Conservation (phyloP, 495 filamentous ascomycete species). For the Trichoderma asperelloides region DNA sequence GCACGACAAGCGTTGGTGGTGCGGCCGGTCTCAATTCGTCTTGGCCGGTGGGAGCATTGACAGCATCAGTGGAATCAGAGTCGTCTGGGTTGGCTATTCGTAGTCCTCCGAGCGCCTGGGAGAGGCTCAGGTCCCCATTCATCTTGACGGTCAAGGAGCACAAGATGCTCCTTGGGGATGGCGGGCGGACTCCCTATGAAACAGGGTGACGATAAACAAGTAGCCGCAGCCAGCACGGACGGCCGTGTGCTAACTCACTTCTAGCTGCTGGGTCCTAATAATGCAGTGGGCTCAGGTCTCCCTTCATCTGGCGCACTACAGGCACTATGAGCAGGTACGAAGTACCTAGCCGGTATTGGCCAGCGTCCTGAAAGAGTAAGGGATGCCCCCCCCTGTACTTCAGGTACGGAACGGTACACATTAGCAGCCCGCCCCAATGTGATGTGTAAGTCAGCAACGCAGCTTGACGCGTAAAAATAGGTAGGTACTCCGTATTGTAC, state of each 20-base stretch:
- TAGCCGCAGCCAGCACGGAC: background rate
- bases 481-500: background rate
- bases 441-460: background rate
- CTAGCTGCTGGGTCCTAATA: background rate
- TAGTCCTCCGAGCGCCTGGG: slow-evolving; percentile 85
- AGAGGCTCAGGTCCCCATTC: slow-evolving; percentile 89
- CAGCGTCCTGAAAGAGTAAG: background rate
- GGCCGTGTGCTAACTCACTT: background rate
- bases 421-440: too few species aligned
- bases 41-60: background rate
- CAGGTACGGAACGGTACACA: too few species aligned
- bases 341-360: too few species aligned
- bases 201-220: slow-evolving; percentile 7
- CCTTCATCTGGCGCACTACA: background rate
- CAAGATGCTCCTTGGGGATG: slow-evolving; percentile 4
- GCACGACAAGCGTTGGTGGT: background rate
- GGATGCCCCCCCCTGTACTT: background rate
- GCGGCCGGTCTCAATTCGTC: background rate
- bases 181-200: slow-evolving; percentile 5
- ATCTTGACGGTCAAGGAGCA: slow-evolving; percentile 36
- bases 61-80: slow-evolving; percentile 20
- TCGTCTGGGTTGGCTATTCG: slow-evolving; percentile 97
- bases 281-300: background rate
- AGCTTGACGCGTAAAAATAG: background rate
- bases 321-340: background rate